These are phyloP conservation scores for Torulaspora franciscae DNA, from an alignment of 805 yeast genomes.

Conservation along the genomic window DNA sequence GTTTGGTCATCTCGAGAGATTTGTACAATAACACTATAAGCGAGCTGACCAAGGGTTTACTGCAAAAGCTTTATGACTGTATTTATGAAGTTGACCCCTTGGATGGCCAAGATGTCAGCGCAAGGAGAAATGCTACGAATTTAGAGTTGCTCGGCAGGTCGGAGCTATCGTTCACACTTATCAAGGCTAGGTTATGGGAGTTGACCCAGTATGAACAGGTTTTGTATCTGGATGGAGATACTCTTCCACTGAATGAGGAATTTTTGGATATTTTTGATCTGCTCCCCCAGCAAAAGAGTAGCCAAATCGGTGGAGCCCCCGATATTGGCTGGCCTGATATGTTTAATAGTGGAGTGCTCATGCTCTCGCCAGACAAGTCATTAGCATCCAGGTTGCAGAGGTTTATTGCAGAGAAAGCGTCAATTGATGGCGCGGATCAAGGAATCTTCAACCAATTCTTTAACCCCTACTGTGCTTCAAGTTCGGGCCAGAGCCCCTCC, in stretches of 20 bases:
- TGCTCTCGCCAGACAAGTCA: slow-evolving; percentile 47
- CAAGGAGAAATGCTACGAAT: slow-evolving; percentile 25
- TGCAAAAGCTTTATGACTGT: slow-evolving; percentile 25
- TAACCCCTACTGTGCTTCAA: slow-evolving; percentile 26
- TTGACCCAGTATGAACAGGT: slow-evolving; percentile 42
- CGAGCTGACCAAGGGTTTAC: slow-evolving; percentile 15
- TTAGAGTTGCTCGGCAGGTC: slow-evolving; percentile 43
- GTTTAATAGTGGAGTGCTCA: slow-evolving; percentile 75
- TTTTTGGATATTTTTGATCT: slow-evolving; percentile 25
- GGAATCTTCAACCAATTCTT: slow-evolving; percentile 80
- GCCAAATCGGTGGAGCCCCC: slow-evolving; percentile 51
- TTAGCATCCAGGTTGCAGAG: slow-evolving; percentile 42
- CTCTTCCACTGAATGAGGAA: slow-evolving; percentile 42
- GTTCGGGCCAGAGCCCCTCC: slow-evolving; percentile 1
- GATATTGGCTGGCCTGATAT: slow-evolving; percentile 92
- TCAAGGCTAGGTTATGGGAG: slow-evolving; percentile 49
- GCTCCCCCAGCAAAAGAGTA: slow-evolving; percentile 21
- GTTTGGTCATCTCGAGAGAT: slow-evolving; percentile 22
- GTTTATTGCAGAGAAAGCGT: slow-evolving; percentile 27
- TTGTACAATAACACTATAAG: slow-evolving; percentile 19
- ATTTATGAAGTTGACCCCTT: slow-evolving; percentile 28
- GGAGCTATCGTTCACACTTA: slow-evolving; percentile 47
- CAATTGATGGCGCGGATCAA: slow-evolving; percentile 91
- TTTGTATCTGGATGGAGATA: slow-evolving; percentile 62
- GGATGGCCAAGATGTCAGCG: slow-evolving; percentile 19